phyloP scores from a whole-genome alignment of 2,329 filamentous ascomycete species.

The Ilyonectria mors-panacis region DNA sequence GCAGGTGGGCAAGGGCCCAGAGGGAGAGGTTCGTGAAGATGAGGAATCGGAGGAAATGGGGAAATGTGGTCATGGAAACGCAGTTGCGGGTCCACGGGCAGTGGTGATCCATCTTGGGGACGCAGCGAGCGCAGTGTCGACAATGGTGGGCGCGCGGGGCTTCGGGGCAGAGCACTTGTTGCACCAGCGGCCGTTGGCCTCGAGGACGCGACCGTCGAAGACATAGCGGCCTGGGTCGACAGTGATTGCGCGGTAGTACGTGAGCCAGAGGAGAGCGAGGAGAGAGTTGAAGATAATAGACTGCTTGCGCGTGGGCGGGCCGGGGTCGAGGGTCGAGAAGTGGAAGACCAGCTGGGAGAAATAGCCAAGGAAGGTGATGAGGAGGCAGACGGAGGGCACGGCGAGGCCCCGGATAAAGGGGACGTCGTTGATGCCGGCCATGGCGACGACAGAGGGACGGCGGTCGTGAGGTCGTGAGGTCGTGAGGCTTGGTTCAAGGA shows the following conservation, averaged over 20 bases:
- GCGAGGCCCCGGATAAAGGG: conserved; percentile 69
- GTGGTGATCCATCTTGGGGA: conserved; percentile 89
- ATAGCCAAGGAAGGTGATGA: conserved; percentile 80
- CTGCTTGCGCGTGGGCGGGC: conserved; percentile 71
- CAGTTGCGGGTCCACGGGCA: conserved; percentile 90
- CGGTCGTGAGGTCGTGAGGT: conserved; percentile 2
- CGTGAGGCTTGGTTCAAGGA: not conserved
- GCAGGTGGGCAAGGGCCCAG: conserved; percentile 71
- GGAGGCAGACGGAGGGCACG: conserved; percentile 75
- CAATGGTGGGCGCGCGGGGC: conserved; percentile 88
- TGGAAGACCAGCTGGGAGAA: conserved; percentile 80
- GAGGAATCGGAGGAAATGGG: conserved; percentile 86
- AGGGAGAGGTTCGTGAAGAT: conserved; percentile 77
- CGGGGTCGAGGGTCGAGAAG: conserved; percentile 69
- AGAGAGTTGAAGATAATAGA: conserved; percentile 76
- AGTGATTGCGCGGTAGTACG: conserved; percentile 75
- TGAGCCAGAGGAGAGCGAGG: conserved; percentile 75
- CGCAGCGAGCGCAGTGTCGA: conserved; percentile 79
- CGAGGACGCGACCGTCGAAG: conserved; percentile 57
- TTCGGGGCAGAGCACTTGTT: conserved; percentile 82
- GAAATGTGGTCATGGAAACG: conserved; percentile 85
- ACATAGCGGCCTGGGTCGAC: conserved; percentile 71
- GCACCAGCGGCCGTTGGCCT: conserved; percentile 73
- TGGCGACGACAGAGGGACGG: conserved; percentile 39
- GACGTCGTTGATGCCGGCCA: conserved; percentile 61